A percentile compares a stretch with the other conserved stretches of the same genome.
These are phyloP conservation scores for Sphaerobolus stellatus DNA, from an alignment of 1,284 basidiomycete genomes.

Conservation along the genomic window DNA sequence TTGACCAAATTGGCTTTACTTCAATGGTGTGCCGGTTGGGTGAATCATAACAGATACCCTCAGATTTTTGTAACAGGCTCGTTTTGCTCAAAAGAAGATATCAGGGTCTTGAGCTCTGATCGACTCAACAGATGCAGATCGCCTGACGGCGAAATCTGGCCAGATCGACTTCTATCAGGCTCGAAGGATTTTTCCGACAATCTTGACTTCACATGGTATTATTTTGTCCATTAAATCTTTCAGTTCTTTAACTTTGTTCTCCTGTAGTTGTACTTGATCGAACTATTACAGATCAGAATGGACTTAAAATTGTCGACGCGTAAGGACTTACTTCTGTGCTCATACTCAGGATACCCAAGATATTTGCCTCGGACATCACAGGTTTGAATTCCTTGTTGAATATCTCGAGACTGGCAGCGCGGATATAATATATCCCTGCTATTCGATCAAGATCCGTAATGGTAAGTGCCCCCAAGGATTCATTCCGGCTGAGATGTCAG, in stretches of 20 bases:
- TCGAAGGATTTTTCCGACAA: too few relatives aligned
- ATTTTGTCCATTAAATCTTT: slow-evolving; percentile 64
- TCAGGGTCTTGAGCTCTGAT: too few relatives aligned
- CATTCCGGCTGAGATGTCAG: too few relatives aligned
- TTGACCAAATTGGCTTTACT: too few relatives aligned
- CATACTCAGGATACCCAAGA: slow-evolving; percentile 81
- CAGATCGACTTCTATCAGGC: too few relatives aligned
- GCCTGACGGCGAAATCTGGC: too few relatives aligned
- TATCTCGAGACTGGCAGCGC: slow-evolving; percentile 82
- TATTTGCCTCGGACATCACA: slow-evolving; percentile 93
- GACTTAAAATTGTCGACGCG: background rate
- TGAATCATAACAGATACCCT: too few relatives aligned
- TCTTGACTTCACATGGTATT: slow-evolving; percentile 79
- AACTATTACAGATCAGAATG: slow-evolving; percentile 57
- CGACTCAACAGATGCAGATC: too few relatives aligned
- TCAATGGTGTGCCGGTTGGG: too few relatives aligned
- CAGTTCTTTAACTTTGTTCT: slow-evolving; percentile 87
- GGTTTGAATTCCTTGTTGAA: slow-evolving; percentile 85
- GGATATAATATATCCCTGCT: slow-evolving; percentile 96
- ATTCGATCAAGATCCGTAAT: slow-evolving; percentile 93
- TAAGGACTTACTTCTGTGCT: slow-evolving; percentile 79
- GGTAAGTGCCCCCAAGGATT: too few relatives aligned
- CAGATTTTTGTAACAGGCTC: too few relatives aligned
- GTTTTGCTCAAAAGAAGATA: too few relatives aligned
- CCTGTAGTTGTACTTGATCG: slow-evolving; percentile 91